Conservation (phyloP, 176 grass and related monocot genomes). For the bread wheat (Triticum aestivum) region DNA sequence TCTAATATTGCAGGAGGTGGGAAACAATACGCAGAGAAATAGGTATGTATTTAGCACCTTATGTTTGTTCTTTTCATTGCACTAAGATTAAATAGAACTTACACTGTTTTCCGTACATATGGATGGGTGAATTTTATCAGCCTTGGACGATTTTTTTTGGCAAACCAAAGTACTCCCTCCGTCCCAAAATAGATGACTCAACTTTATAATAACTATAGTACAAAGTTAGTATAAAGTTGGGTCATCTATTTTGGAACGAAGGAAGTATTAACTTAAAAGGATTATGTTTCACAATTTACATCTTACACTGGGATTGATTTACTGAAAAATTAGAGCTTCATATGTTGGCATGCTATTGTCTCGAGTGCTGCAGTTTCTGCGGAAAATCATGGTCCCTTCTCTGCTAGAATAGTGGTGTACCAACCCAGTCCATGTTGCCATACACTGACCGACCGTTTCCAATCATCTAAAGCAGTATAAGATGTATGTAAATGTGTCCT, state of each 20-base stretch:
- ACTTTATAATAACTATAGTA: too few species aligned
- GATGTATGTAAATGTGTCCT: neutral
- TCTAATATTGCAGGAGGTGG: slow-evolving; percentile 85
- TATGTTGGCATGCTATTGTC: slow-evolving; percentile 16
- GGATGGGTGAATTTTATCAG: slow-evolving; percentile 13
- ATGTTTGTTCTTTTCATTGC: slow-evolving; percentile 35
- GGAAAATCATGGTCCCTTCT: neutral
- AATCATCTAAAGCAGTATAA: slow-evolving; percentile 13
- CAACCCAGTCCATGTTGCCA: neutral
- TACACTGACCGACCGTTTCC: neutral
- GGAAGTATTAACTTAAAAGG: neutral
- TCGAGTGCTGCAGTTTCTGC: slow-evolving; percentile 11
- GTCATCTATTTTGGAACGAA: too few species aligned
- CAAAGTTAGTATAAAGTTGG: too few species aligned
- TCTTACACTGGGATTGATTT: slow-evolving; percentile 1
- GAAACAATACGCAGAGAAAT: slow-evolving; percentile 79
- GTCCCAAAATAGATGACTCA: too few species aligned
- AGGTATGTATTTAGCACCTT: slow-evolving; percentile 54
- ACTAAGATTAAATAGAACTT: slow-evolving; percentile 18
- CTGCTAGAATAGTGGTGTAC: slow-evolving; percentile 16
- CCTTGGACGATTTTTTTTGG: neutral
- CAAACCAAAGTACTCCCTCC: neutral
- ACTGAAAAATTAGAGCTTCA: slow-evolving; percentile 9
- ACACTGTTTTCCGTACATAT: slow-evolving; percentile 14
- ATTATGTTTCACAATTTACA: slow-evolving; percentile 6